Conservation (phyloP, 441 rosid species). For the Erodium chrysanthum region DNA sequence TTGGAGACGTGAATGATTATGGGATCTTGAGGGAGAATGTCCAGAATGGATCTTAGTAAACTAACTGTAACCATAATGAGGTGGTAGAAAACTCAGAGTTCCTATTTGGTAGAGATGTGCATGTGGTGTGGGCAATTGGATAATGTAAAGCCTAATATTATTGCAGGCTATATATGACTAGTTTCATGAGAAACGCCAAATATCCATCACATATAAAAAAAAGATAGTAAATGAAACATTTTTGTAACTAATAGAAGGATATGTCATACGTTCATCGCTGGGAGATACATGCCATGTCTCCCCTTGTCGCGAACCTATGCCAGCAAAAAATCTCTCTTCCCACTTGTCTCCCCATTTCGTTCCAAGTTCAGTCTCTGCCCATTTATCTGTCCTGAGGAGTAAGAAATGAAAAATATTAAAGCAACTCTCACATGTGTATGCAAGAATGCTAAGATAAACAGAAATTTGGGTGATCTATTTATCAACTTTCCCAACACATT, state of each 20-base stretch:
- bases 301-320: slow-evolving; percentile 94
- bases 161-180: too few species aligned
- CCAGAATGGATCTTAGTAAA: background rate
- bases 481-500: too few species aligned
- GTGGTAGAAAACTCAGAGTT: too few species aligned
- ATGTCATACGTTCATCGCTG: slow-evolving; percentile 52
- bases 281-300: slow-evolving; percentile 99
- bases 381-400: slow-evolving; percentile 91
- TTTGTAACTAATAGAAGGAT: background rate
- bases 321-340: slow-evolving; percentile 94
- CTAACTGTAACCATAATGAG: too few species aligned
- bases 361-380: slow-evolving; percentile 97
- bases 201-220: too few species aligned
- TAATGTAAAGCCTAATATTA: background rate
- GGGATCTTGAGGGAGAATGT: background rate
- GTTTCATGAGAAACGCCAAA: too few species aligned
- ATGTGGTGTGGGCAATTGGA: too few species aligned
- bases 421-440: slow-evolving; percentile 5
- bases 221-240: background rate
- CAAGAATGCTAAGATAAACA: background rate
- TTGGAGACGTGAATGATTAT: too few species aligned
- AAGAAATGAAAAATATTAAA: slow-evolving; percentile 13
- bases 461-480: background rate
- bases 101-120: too few species aligned
- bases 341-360: slow-evolving; percentile 99